Conservation (phyloP, 768 basidiomycete genomes). For the Suillus fuscotomentosus region DNA sequence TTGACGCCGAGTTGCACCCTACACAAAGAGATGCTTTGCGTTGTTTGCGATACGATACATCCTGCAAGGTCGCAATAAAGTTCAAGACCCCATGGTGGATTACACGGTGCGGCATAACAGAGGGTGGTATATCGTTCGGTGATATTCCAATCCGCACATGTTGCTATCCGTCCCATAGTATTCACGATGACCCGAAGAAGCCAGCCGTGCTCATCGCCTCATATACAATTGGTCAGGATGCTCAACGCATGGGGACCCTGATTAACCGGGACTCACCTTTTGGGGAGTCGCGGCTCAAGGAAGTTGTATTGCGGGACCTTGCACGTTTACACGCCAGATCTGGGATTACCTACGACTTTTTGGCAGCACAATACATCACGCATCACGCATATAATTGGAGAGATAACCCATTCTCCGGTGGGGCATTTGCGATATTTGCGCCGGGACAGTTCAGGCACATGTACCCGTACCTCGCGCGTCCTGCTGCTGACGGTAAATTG, state of each 20-base stretch:
- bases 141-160: neutral
- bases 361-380: neutral
- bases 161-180: neutral
- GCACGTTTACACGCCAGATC: neutral
- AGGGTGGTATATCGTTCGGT: neutral
- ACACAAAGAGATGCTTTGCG: neutral
- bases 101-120: neutral
- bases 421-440: neutral
- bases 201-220: neutral
- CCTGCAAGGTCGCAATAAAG: neutral
- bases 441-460: neutral
- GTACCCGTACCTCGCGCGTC: neutral
- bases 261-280: neutral
- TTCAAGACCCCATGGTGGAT: constrained; percentile 3
- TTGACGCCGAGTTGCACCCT: neutral
- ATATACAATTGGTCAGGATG: neutral
- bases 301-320: neutral
- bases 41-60: neutral
- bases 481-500: neutral
- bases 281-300: neutral
- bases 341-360: neutral
- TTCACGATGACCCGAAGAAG: neutral
- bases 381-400: neutral
- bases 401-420: neutral
- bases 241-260: neutral